Evolutionary conservation across 2,329 filamentous ascomycete genomes (phyloP).

Genomic region (Hypomyces rosellus): DNA sequence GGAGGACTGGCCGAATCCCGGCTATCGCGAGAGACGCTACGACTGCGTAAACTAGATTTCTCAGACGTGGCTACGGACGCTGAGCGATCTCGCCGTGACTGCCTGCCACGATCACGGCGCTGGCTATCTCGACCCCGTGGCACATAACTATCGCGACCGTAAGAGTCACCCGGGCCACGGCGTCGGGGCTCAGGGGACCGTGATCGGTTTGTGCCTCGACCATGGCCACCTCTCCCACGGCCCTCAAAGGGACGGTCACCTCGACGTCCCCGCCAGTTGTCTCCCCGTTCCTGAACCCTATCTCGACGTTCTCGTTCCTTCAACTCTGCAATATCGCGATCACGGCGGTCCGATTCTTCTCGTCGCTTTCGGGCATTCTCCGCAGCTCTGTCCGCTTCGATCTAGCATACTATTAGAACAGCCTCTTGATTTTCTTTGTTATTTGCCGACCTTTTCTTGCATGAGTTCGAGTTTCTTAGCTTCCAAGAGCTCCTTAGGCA

Average conservation of each 20-base stretch:
- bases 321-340: slow-evolving; percentile 62
- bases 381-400: slow-evolving; percentile 74
- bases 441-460: slow-evolving; percentile 72
- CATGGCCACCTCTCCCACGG: slow-evolving; percentile 33
- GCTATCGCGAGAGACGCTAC: slow-evolving; percentile 24
- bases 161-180: slow-evolving; percentile 37
- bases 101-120: slow-evolving; percentile 36
- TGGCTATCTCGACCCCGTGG: slow-evolving; percentile 40
- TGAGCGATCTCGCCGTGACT: slow-evolving; percentile 26
- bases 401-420: slow-evolving; percentile 38
- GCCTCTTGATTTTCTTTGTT: neutral
- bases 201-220: slow-evolving; percentile 35
- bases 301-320: slow-evolving; percentile 59
- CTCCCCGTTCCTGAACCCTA: slow-evolving; percentile 44
- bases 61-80: slow-evolving; percentile 26
- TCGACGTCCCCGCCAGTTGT: slow-evolving; percentile 48
- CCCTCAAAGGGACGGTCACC: slow-evolving; percentile 45
- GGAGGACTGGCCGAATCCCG: slow-evolving; percentile 27
- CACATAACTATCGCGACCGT: slow-evolving; percentile 47
- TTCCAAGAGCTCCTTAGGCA: slow-evolving; percentile 89
- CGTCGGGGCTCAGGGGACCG: slow-evolving; percentile 41
- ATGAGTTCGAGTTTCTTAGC: slow-evolving; percentile 94
- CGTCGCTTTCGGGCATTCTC: slow-evolving; percentile 66
- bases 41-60: slow-evolving; percentile 29
- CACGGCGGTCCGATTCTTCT: slow-evolving; percentile 64